Evolutionary conservation across 176 grass and related monocot genomes (phyloP), one percentile per base, ranked within the genome.

Genomic region (Ensete glaucum): DNA sequence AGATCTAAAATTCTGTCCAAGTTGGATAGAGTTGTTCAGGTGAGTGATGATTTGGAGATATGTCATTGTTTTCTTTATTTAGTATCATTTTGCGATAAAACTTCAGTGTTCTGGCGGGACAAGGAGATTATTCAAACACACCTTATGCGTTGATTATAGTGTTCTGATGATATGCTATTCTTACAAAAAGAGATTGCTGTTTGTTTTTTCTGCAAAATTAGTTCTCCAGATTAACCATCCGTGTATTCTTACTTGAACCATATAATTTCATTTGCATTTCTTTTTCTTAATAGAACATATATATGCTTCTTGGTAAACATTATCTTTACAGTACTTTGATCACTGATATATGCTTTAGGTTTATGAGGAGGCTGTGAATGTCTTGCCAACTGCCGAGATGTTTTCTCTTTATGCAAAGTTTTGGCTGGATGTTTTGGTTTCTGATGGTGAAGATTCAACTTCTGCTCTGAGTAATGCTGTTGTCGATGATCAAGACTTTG

Each of bases 341-440:
- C 64, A 22, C 13, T 20, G 16, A 26, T 26, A 9, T 64, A 13
- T 80, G 10, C n/a, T 53, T 64, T 69, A 99, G 90, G 86, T 99
- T 21, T 94, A 87, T 25, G 90, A 87, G 79, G 95, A 99, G 84
- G 95, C 90, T 82, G 21, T 89, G 62, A 87, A 86, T 85, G 80
- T 57, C 13, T 82, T 94, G 56, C 82, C 82, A 63, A 99, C 91
- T 56, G 80, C 77, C 72, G 87, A 83, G 89, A 99, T 99, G 95
- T 94, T 84, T 72, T 89, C 86, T 24, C 71, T 99, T 54, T 99
- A 91, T 78, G 84, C 86, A 73, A 85, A 94, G 43, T 99, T 99
- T 78, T 99, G 80, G 86, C 75, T 79, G 67, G 86, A 85, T 78
- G 73, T 85, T 58, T 10, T 94, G 66, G 82, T 73, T 67, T 55